Conservation (phyloP, 2,329 filamentous ascomycete genomes). For the Apiospora kogelbergensis region DNA sequence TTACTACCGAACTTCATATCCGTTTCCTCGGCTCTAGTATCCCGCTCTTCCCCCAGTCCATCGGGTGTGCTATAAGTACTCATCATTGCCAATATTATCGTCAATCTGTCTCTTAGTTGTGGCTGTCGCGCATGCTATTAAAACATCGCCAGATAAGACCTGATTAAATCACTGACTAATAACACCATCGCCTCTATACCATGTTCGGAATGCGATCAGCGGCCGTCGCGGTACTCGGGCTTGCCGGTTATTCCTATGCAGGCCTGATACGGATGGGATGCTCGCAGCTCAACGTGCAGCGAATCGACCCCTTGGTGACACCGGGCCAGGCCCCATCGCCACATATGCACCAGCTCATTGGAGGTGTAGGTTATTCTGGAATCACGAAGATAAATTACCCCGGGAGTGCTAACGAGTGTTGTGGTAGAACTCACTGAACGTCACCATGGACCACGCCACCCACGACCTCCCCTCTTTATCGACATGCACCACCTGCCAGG, state of each 20-base stretch:
- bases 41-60: background rate
- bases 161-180: too few species aligned
- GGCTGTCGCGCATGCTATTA: too few species aligned
- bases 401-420: background rate
- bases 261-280: background rate
- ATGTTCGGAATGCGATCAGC: background rate
- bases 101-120: too few species aligned
- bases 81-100: too few species aligned
- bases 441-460: slow-evolving; percentile 18
- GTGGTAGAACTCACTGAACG: slow-evolving; percentile 28
- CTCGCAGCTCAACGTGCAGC: slow-evolving; percentile 7
- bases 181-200: too few species aligned
- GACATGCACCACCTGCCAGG: slow-evolving; percentile 32
- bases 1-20: background rate
- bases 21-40: background rate
- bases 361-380: slow-evolving; percentile 5
- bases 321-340: slow-evolving; percentile 7
- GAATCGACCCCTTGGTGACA: slow-evolving; percentile 11
- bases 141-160: too few species aligned
- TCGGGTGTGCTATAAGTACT: too few species aligned
- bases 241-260: background rate
- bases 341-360: slow-evolving; percentile 8
- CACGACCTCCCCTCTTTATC: slow-evolving; percentile 26
- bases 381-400: too few species aligned
- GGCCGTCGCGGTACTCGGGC: background rate